These are phyloP conservation scores for Purpureocillium lavendulum DNA, from an alignment of 2,329 filamentous ascomycete genomes.

Conservation along the genomic window DNA sequence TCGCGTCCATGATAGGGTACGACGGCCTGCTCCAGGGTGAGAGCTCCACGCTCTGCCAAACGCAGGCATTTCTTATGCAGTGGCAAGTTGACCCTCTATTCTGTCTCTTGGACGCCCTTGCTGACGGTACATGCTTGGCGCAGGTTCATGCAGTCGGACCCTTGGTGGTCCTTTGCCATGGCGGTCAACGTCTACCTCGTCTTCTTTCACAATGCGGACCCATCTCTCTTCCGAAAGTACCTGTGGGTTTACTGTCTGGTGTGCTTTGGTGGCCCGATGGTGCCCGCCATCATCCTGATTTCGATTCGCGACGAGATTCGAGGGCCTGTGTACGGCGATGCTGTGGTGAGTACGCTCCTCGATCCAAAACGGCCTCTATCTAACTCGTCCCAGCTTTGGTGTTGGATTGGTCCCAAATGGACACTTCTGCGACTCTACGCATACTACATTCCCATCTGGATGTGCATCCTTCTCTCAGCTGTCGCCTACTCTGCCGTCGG, in stretches of 20 bases:
- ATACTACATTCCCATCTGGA: conserved; percentile 54
- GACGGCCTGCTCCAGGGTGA: conserved; percentile 50
- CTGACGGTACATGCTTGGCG: background rate
- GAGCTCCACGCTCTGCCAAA: conserved; percentile 50
- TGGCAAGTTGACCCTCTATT: conserved; percentile 40
- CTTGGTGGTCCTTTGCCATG: conserved; percentile 74
- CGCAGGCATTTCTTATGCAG: conserved; percentile 54
- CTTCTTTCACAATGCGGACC: conserved; percentile 48
- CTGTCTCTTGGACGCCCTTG: conserved; percentile 1
- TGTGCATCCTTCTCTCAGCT: conserved; percentile 45
- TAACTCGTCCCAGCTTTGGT: conserved; percentile 40
- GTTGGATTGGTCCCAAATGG: conserved; percentile 48
- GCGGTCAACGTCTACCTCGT: conserved; percentile 71
- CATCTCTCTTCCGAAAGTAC: conserved; percentile 58
- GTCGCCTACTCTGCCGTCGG: conserved; percentile 49
- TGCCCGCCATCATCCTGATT: conserved; percentile 60
- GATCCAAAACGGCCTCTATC: background rate
- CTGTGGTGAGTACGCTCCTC: conserved; percentile 33
- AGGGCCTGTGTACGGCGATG: conserved; percentile 43
- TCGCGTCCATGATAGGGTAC: conserved; percentile 63
- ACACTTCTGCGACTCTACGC: conserved; percentile 48
- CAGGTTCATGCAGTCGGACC: conserved; percentile 71
- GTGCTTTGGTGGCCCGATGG: conserved; percentile 63
- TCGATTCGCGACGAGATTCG: conserved; percentile 36
- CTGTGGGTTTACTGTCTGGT: conserved; percentile 60